Evolutionary conservation across 305 asterid species (phyloP), one percentile per base, ranked within the genome.

Genomic region (Nicotiana rustica): DNA sequence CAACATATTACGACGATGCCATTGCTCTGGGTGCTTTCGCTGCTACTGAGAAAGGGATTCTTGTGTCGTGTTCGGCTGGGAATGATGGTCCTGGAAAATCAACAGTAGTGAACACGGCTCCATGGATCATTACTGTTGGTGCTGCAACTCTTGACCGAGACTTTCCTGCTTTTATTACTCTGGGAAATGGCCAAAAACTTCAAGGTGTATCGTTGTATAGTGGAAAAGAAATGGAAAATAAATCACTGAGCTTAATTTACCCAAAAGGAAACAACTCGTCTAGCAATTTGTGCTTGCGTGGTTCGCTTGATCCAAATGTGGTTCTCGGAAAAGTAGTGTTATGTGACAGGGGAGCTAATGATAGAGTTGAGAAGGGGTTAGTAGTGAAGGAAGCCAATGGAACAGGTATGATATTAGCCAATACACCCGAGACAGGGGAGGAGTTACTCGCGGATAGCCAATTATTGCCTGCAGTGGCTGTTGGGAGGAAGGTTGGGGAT

Each of bases 391-490:
- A 82, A 10, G 95, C 93, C 2, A 91, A 93, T 3, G 95, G 95
- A 21, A 33, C 89, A 18, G 95, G 93, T 73, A 92, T 92, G 96
- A 90, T 92, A 33, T 79, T 92, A 6, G 93, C 94, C 9, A 90
- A 92, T 88, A 90, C 96, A 56, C 92, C 89, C 12, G 90, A 88
- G 12, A 88, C 85, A 18, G 97, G 94, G 19, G 97, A 91, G 89
- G 92, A 90, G 78, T 67, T 91, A 68, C 89, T 90, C 55, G 92
- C 93, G 66, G 97, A 92, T 87, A 86, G 90, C 83, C 93, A 92
- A 87, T 3, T 90, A 69, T 49, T 89, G 41, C 94, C 94, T 14
- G 90, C 92, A 62, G 86, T 90, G 81, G 89, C 90, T 33, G 89
- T 91, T 36, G 91, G 94, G 82, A 83, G 82, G 86, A 88, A 83